Evolutionary conservation across 2,329 filamentous ascomycete species (phyloP), one percentile per base, ranked within the genome.

Genomic region (Xylaria hypoxylon): DNA sequence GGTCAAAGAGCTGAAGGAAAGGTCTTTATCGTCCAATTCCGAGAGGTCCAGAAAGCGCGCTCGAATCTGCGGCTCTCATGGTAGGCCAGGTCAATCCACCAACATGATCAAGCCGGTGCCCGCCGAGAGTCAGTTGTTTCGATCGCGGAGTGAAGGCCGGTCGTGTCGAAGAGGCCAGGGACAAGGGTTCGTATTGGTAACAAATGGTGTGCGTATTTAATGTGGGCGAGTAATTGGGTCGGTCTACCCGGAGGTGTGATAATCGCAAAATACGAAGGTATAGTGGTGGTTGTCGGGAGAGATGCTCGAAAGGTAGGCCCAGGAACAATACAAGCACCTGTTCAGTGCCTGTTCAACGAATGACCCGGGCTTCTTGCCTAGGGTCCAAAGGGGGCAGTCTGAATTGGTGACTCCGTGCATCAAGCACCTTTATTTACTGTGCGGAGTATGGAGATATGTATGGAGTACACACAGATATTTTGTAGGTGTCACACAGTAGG

Each of bases 21-120:
- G 24, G 61, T 40, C n/a, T 60, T 45, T 68, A 61, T 59, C 51
- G 59, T 67, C 57, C 55, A 67, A 69, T 73, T 67, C 67, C 60
- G 64, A 70, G 62, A 40, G 35, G 35, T 68, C 59, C 70, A 73
- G 67, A 71, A 71, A 74, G 72, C 75, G 72, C 75, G 74, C 74
- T 73, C 68, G 48, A 55, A 47, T 65, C 58, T 75, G 76, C 74
- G 76, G 75, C 75, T 74, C 70, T 74, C 72, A 74, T 76, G 72
- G 68, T 68, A 72, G 71, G 70, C 67, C 64, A 64, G 71, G 68
- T 77, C 74, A 77, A 67, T 73, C 72, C 67, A 72, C 68, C 65
- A 74, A 73, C 75, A 77, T 78, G 71, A 71, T 76, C 75, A 65
- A 65, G 62, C 52, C 51, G 52, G 31, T 59, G 53, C 45, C 47